Evolutionary conservation across 164 flowering plant species (phyloP).

Genomic region (Aristolochia californica): DNA sequence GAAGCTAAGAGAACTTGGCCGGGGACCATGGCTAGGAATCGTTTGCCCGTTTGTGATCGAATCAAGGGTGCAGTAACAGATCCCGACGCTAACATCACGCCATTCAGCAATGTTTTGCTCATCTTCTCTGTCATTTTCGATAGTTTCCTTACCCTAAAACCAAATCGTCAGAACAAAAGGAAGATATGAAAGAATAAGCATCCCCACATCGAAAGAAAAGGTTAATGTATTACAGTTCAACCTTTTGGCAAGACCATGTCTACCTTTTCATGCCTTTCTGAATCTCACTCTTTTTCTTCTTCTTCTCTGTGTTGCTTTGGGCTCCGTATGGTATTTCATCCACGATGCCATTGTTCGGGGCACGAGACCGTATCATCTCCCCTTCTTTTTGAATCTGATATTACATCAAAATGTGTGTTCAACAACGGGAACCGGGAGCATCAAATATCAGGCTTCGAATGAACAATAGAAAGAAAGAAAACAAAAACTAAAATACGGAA

Average conservation of each 20-base stretch:
- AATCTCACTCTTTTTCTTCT: constrained; percentile 32
- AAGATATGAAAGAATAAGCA: background rate
- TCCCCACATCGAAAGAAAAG: too few species aligned
- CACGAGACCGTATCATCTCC: constrained; percentile 32
- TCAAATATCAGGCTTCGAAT: too few species aligned
- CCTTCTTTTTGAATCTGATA: constrained; percentile 72
- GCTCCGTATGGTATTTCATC: constrained; percentile 6
- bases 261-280: constrained; percentile 63
- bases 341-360: constrained; percentile 12
- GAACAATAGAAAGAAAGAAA: too few species aligned
- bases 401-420: too few species aligned
- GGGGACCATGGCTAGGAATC: constrained; percentile 52
- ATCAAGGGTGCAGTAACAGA: constrained; percentile 51
- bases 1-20: constrained; percentile 86
- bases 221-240: too few species aligned
- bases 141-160: constrained; percentile 50
- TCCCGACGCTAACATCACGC: constrained; percentile 46
- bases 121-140: constrained; percentile 76
- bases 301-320: constrained; percentile 15
- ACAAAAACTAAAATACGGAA: background rate
- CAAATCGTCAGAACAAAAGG: background rate
- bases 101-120: constrained; percentile 59
- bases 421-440: too few species aligned
- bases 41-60: constrained; percentile 59
- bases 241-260: too few species aligned